Evolutionary conservation across 164 flowering plant genomes (phyloP), one percentile per base, ranked within the genome.

Genomic region (Nelumbo lutea): DNA sequence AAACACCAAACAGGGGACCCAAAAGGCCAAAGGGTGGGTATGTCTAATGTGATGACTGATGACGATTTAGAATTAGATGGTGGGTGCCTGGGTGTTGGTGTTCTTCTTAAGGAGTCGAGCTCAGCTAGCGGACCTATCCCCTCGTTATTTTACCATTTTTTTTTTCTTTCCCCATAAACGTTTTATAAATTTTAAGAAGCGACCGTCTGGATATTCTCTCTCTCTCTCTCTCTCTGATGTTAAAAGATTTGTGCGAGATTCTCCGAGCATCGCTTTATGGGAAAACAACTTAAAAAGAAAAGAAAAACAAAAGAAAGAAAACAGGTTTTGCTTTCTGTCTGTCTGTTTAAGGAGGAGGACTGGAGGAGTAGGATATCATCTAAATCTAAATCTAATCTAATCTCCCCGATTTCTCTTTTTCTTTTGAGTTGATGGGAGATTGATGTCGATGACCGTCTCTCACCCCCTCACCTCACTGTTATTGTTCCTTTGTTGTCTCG

Each of bases 161-260:
- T 27, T 27, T 27, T 27, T 27, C 27, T 27, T 27, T 27, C 3
- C 3, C 55, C 11, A 0, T 14, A 51, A 7, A 10, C 55, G 55
- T 2, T 2, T 46, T 46, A 46, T 46, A 27, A 27, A 4, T 51
- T 10, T 10, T 2, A 10, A 14, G 11, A 10, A 51, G 55, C 55
- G 55, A 51, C 57, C 57, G 14, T 15, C 57, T 11, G 57, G 57
- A 53, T 53, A 14, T 53, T 53, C 14, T 63, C 46, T 52, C 74
- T 71, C 69, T 69, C 69, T 69, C 55, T 7, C 66, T 81, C 64
- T 15, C 4, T 2, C 10, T 38, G 72, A 27, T 27, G 27, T 27
- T 72, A 76, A 77, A 83, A 79, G 82, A 78, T 80, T 80, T 80
- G 80, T 73, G 75, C 65, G 72, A 77, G 86, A 83, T 83, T 81